A percentile compares a stretch with the other conserved stretches of the same genome.
phyloP scores from a whole-genome alignment of 345 rosid genomes.

The Eucalyptus curtisii region DNA sequence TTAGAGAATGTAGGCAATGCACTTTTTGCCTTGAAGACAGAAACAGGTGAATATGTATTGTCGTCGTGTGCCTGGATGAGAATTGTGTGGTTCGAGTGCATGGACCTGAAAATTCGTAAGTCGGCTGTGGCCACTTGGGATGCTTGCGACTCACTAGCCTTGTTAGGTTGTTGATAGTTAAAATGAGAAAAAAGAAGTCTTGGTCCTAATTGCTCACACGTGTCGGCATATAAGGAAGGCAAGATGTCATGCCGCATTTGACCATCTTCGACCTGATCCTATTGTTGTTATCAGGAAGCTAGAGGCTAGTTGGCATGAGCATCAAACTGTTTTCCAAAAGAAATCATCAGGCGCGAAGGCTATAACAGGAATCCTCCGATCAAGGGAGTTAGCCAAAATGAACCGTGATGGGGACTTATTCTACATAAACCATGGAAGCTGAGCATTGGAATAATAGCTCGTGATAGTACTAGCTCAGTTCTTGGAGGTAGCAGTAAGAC shows the following conservation, averaged over 20 bases:
- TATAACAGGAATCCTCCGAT: neutral
- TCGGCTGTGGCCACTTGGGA: neutral
- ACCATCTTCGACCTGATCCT: neutral
- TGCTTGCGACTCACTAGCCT: neutral
- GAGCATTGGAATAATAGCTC: neutral
- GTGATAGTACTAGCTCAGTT: neutral
- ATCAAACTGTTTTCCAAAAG: neutral
- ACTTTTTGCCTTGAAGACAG: neutral
- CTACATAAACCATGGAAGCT: neutral
- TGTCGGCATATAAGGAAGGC: neutral
- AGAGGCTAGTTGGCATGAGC: neutral
- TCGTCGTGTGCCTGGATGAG: neutral
- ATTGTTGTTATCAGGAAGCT: neutral
- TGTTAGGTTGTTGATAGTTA: neutral
- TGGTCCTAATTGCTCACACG: neutral
- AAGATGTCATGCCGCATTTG: neutral
- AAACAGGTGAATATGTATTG: neutral
- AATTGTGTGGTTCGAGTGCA: neutral
- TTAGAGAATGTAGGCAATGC: neutral
- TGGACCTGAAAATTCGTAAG: neutral
- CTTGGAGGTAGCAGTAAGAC: neutral
- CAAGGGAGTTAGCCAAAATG: neutral
- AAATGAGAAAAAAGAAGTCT: neutral
- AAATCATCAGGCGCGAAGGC: neutral
- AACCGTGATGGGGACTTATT: neutral